Base-by-base conservation (phyloP, 192 early-diverging fungal species). In the Podila epicladia region DNA sequence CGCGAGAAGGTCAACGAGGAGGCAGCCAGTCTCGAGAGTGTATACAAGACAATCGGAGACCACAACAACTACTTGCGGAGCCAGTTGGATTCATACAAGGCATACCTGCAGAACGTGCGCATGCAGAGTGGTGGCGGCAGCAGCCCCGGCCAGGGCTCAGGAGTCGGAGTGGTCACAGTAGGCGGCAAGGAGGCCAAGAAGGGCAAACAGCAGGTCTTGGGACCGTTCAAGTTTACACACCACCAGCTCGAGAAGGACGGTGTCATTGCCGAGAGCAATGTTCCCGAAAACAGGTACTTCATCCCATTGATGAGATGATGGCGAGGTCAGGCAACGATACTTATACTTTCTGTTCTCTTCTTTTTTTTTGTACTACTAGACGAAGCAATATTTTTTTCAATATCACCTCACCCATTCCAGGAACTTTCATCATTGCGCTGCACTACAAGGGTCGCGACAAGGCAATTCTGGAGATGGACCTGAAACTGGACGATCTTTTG, bases 381-480 rank as follows among this genome's bases (percentile, higher is more conserved):
- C 87, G 93, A 33, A 85, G 90, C 55, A 94, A 96, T 73, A 96
- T 98, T 59, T 97, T 90, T 82, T 97, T 98, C 85, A 92, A 91
- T 70, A 94, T 98, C 58, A 87, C 88, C 41, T 96, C 94, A 48
- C 97, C 97, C 38, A 87, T 93, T 38, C 91, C 94, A 2, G 96
- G 96, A 15, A 94, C 95, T 33, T 98, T 95, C 72, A 90, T 97
- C 32, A 97, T 97, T 75, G 90, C 91, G 9, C 86, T 98, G 65
- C 91, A 95, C 67, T 97, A 94, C 75, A 96, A 95, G 85, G 95
- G 95, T 32, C 89, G 97, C 33, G 96, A 97, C 50, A 94, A 95
- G 64, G 90, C 97, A 0, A 97, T 98, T 41, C 75, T 98, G 69
- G 95, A 97, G 84, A 98, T 98, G 96, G 96, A 98, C 79, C 87